Base-by-base conservation (phyloP, 2,329 filamentous ascomycete species). In the Trichophyton simii region DNA sequence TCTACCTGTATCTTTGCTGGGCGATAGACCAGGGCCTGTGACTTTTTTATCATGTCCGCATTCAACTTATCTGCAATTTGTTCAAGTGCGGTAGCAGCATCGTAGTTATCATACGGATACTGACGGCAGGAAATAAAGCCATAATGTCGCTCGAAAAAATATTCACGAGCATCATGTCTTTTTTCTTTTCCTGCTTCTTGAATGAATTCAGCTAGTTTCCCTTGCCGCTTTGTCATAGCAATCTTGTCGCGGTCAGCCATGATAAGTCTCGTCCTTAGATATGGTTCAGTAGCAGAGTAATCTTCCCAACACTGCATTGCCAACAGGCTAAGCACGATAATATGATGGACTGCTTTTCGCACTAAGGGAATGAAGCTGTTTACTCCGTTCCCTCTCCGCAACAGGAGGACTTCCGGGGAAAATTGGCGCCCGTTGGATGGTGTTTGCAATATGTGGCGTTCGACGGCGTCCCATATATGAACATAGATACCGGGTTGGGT, bases 241-340 rank as follows among this genome's bases (percentile, higher is more conserved):
- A 60, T 50, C 22, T n/a, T 61, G 58, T 72, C 70, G 15, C 67
- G 66, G 20, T 68, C 61, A 1, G 59, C 31, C 61, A 68, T 66
- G 6, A 61, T 44, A 6, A 66, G 31, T 60, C 64, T 65, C 22
- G 63, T 58, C n/a, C 46, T 20, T 9, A 68, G 54, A 42, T 66
- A 67, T 13, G 44, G 61, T 44, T 67, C 67, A 57, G 66, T 67
- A 22, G 54, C 44, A 9, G 66, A 48, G 55, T 68, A 69, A 58
- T 74, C 72, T 36, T 68, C 61, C 69, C 71, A 72, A 57, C 67
- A 67, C 31, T 70, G 68, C 42, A 73, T 64, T 11, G 66, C 68
- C 31, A 67, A 55, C 8, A 74, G 67, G 54, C 71, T 68, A 13
- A 73, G 68, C 41, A 64, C 67, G 6, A 68, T 70, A 36, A 72